Percentiles rank a stretch among this genome's conserved stretches.
Evolutionary conservation across 768 basidiomycete genomes (phyloP).

Genomic region (Lactarius vividus): DNA sequence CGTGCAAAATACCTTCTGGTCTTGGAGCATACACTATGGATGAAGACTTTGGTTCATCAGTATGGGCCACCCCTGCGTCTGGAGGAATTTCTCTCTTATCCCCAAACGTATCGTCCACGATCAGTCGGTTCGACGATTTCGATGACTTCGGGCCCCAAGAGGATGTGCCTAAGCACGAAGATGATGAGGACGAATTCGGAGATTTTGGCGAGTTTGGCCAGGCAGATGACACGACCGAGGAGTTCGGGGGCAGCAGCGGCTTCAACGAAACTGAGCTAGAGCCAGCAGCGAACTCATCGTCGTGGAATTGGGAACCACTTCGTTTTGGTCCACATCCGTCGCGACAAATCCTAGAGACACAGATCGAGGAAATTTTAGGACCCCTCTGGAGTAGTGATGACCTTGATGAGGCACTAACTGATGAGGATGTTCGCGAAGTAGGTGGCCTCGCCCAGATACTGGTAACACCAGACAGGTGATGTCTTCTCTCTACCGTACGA

Average conservation of each 20-base stretch:
- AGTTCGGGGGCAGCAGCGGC: conserved; percentile 38
- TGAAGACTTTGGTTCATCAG: conserved; percentile 71
- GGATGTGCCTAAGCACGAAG: conserved; percentile 38
- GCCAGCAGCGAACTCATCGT: conserved; percentile 44
- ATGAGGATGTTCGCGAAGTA: conserved; percentile 73
- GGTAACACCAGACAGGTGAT: conserved; percentile 70
- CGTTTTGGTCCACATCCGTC: conserved; percentile 63
- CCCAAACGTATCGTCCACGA: conserved; percentile 27
- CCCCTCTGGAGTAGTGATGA: conserved; percentile 61
- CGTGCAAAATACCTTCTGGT: not conserved
- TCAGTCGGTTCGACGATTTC: conserved; percentile 44
- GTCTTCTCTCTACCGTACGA: conserved; percentile 18
- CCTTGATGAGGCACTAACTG: conserved; percentile 52
- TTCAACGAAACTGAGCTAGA: conserved; percentile 38
- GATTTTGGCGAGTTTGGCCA: conserved; percentile 90
- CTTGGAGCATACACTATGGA: conserved; percentile 45
- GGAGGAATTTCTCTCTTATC: conserved; percentile 16
- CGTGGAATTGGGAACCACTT: conserved; percentile 56
- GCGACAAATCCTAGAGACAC: conserved; percentile 51
- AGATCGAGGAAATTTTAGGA: conserved; percentile 62
- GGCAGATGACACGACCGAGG: conserved; percentile 37
- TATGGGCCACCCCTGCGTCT: conserved; percentile 56
- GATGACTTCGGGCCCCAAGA: conserved; percentile 57
- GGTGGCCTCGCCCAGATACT: conserved; percentile 82
- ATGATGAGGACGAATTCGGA: conserved; percentile 74